Evolutionary conservation across 306 rosid species (phyloP), one percentile per base, ranked within the genome.

Genomic region (Casuarina glauca): DNA sequence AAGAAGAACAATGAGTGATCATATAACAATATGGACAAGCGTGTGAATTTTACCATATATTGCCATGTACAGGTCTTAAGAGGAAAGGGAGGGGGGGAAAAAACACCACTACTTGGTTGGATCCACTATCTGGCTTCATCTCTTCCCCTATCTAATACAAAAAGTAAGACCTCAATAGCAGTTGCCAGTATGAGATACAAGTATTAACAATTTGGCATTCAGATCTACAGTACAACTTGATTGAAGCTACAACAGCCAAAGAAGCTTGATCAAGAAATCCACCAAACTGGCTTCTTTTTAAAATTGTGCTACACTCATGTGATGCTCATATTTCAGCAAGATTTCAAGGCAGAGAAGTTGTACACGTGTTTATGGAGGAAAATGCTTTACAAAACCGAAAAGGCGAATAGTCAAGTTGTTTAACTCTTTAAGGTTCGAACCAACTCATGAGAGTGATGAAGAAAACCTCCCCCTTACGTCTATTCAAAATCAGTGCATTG

Each of bases 401-500:
- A n/a, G 45, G 62, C 67, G 62, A 42, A 74, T 52, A 32, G 35
- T 58, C 20, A 42, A 69, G 70, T 42, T 8, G 68, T 48, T 69
- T 66, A 66, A 20, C 60, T 61, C 68, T 9, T 39, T 20, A 69
- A 83, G 76, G 78, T 54, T 76, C 82, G 64, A 74, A 76, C 60
- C 76, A 76, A 74, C 17, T 61, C 39, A 71, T 73, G 20, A 53
- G 46, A 43, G 71, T 66, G 36, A 41, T 66, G 50, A n/a, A 70
- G 20, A 51, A 70, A 64, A 70, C 74, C 67, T 57, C 75, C 49
- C 44, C 69, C 50, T n/a, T 54, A 62, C 61, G 70, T 74, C 77
- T 87, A 77, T 35, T 89, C 91, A 20, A 82, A 68, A 75, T 89
- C 92, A 16, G 79, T 55, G 76, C 83, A 83, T 61, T 88, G 90